Base-by-base conservation (phyloP, 441 rosid species). In the Populus tomentosa region DNA sequence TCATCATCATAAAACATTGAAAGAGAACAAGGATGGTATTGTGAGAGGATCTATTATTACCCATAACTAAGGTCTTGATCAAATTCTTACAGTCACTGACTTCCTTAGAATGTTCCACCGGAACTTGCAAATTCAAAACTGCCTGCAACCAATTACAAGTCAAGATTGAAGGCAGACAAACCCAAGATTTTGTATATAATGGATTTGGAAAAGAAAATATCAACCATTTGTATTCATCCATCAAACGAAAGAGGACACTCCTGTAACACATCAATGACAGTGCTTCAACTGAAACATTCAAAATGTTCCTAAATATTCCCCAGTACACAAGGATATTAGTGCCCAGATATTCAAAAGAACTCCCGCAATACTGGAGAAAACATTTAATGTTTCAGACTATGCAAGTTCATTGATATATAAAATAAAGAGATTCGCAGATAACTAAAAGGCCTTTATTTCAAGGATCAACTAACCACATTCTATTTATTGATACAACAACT, bases 61-160 rank as follows among this genome's bases (percentile, higher is more conserved):
- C 99, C 98, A 93, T 93, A 81, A 97, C 98, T 87, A 97, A 87
- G 66, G 99, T 97, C 95, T 90, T 97, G 79, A 97, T 93, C 87
- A 97, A 87, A 87, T 89, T 93, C 80, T 97, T 97, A 82, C 96
- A 94, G 81, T 97, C 98, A 86, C 86, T 92, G 76, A 97, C 93
- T 86, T 97, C 99, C 91, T 97, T 97, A 62, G 98, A 92, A 89
- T 92, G 98, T 80, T 97, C 99, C 77, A 86, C 89, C 16, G 98
- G 97, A 71, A 91, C 95, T 93, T 97, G 99, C 90, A 94, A 80
- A 83, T 92, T 91, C 79, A 96, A 77, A 87, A 96, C 99, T 81
- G 98, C 98, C 99, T 96, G 98, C 91, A 88, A 83, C 82, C 70
- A 83, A 77, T 63, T 74, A 67, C 67, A 53, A 5, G 61, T 53